Base-by-base conservation (phyloP, 805 yeast genomes). In the Maudiozyma turicensis region DNA sequence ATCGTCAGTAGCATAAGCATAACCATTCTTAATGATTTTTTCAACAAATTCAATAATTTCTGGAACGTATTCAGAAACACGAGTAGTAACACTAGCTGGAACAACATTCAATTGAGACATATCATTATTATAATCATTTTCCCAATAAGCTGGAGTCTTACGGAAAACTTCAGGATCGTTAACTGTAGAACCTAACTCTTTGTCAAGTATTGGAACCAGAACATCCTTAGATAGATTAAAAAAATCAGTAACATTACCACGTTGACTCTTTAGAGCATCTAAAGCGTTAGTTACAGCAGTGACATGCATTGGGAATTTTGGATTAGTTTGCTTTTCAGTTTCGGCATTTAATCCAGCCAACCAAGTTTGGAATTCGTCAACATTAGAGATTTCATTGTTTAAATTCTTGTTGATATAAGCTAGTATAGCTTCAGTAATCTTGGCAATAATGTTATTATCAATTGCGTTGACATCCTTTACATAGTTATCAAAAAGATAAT, bases 1-100 rank as follows among this genome's bases (percentile, higher is more conserved):
- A 61, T 90, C 96, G 5, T 66, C 68, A 1, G 96, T 81, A 4
- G 80, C 70, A 62, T 90, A 90, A 2, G 91, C 99, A 66, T 75
- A 91, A 0, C 96, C 96, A 58, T 84, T 85, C 3, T 61, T 66
- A 41, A 91, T 79, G 61, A 93, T 90, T 57, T 72, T 73, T 54
- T 79, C 75, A 15, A 93, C 95, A 66, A 81, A 91, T 13, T 69
- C 76, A 40, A 91, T 78, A 65, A 93, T 90, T 61, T 93, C 96
- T 1, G 98, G 97, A 42, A 91, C 82, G 61, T 88, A 91, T 66
- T 93, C 99, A 4, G 96, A 85, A 13, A 93, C 99, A 55, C 99
- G 80, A 3, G 99, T 93, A 30, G 95, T 86, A 31, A 89, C 76
- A 3, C 85, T 75, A 3, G 98, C 84, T 9, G 93, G 84, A 46